These are phyloP conservation scores for Monosporascus sp. DNA, from an alignment of 2,329 filamentous ascomycete species.

Conservation along the genomic window DNA sequence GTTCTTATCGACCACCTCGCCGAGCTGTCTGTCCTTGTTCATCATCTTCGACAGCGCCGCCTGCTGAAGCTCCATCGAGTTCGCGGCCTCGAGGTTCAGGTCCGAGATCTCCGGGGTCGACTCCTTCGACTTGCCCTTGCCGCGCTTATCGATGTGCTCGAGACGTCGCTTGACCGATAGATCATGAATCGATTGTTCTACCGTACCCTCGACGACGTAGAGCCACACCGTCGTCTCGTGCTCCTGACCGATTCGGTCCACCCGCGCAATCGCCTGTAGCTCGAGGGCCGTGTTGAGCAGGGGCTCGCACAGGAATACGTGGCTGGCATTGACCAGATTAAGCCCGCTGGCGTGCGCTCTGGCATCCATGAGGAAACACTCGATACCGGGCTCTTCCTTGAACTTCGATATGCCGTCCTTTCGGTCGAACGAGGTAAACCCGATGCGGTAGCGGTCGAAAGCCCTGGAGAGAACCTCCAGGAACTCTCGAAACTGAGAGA, in stretches of 20 bases:
- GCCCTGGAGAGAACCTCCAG: slow-evolving; percentile 67
- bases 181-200: slow-evolving; percentile 88
- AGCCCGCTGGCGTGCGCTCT: slow-evolving; percentile 83
- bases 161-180: slow-evolving; percentile 75
- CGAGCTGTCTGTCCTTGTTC: slow-evolving; percentile 62
- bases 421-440: slow-evolving; percentile 64
- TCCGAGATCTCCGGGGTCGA: slow-evolving; percentile 47
- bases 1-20: slow-evolving; percentile 71
- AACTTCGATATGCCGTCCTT: slow-evolving; percentile 68
- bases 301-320: slow-evolving; percentile 93
- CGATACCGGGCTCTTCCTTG: slow-evolving; percentile 64
- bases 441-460: slow-evolving; percentile 67
- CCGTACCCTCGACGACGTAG: slow-evolving; percentile 84
- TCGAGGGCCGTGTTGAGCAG: slow-evolving; percentile 90
- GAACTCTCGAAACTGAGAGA: slow-evolving; percentile 69
- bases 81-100: slow-evolving; percentile 69
- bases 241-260: slow-evolving; percentile 89
- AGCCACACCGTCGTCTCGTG: slow-evolving; percentile 91
- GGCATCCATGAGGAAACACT: slow-evolving; percentile 86
- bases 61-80: slow-evolving; percentile 76
- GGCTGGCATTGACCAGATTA: slow-evolving; percentile 86
- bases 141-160: slow-evolving; percentile 61
- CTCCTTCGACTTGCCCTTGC: slow-evolving; percentile 33
- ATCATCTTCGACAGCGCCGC: slow-evolving; percentile 66
- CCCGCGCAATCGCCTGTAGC: slow-evolving; percentile 88